Base-by-base conservation (phyloP, 345 rosid species). In the Syzygium jambos region DNA sequence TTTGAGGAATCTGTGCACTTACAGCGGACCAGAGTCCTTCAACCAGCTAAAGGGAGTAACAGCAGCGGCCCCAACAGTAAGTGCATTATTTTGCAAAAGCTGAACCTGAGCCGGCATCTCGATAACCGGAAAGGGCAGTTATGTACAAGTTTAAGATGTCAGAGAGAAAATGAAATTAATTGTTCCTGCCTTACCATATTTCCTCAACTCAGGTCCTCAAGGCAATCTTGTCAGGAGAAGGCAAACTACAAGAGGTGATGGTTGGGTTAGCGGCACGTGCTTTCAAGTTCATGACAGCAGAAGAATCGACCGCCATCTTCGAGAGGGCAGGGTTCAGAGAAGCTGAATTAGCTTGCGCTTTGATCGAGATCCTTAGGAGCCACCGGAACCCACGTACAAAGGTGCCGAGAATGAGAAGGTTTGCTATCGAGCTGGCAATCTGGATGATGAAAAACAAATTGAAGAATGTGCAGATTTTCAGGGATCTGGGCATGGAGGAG, bases 241-340 rank as follows among this genome's bases (percentile, higher is more conserved):
- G 89, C 89, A 95, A 95, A 88, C 63, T 93, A 84, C 99, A 95
- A 78, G 99, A 97, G 92, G 98, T 94, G 87, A 95, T 96, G 98
- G 88, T 93, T 83, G 95, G 95, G 86, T 90, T 92, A 65, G 97
- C 92, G 16, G 93, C 86, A 63, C 94, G 89, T 78, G 92, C 90
- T 85, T 93, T 95, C 89, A 96, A 91, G 78, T 91, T 91, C 89
- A 89, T 93, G 95, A 93, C 85, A 25, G 78, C 88, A 80, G 90
- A 94, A 85, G 98, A 95, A 91, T 90, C 92, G 19, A 89, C 54
- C 27, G 80, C 84, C 68, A 84, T 90, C 87, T 92, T 93, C 9
- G 41, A 90, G 5, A 86, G 53, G 77, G 89, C 93, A 52, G 94
- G 94, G 85, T 88, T 95, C 29, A 56, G 23, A 52, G 94, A 90